These are phyloP conservation scores for Trypanosoma boissoni DNA, from an alignment of 208 protist genomes.

Conservation along the genomic window DNA sequence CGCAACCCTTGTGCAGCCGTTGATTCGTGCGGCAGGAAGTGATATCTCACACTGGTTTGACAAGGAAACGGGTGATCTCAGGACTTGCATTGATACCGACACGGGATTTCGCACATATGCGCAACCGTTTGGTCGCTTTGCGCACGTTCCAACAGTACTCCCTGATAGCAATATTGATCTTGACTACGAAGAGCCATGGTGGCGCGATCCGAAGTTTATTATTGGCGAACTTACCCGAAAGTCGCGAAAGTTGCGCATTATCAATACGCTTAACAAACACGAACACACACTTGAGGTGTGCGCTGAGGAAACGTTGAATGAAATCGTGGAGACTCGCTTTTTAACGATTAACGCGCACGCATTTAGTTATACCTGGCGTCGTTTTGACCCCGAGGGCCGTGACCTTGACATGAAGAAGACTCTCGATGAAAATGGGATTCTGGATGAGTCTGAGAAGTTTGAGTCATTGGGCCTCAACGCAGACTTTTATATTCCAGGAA, in stretches of 20 bases:
- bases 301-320: slow-evolving; percentile 86
- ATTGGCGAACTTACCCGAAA: slow-evolving; percentile 87
- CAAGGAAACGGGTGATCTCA: slow-evolving; percentile 59
- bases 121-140: slow-evolving; percentile 84
- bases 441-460: slow-evolving; percentile 89
- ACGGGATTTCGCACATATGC: slow-evolving; percentile 86
- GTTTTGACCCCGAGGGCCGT: slow-evolving; percentile 65
- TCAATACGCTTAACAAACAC: slow-evolving; percentile 88
- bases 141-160: slow-evolving; percentile 84
- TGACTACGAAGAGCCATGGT: slow-evolving; percentile 89
- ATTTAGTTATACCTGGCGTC: slow-evolving; percentile 92
- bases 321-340: slow-evolving; percentile 90
- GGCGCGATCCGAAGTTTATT: slow-evolving; percentile 81
- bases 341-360: slow-evolving; percentile 90
- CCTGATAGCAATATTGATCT: slow-evolving; percentile 83
- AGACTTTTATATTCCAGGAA: slow-evolving; percentile 91
- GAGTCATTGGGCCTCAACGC: slow-evolving; percentile 86
- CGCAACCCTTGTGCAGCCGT: slow-evolving; percentile 60
- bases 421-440: slow-evolving; percentile 88
- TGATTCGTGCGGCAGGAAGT: slow-evolving; percentile 78
- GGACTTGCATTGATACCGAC: slow-evolving; percentile 78
- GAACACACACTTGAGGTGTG: slow-evolving; percentile 92
- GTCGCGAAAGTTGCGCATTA: slow-evolving; percentile 85
- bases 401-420: slow-evolving; percentile 88
- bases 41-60: slow-evolving; percentile 95